Percentiles rank a stretch among this genome's conserved stretches.
phyloP scores from a whole-genome alignment of 1,139 yeast species.

The Barnettozyma hawaiiensis region DNA sequence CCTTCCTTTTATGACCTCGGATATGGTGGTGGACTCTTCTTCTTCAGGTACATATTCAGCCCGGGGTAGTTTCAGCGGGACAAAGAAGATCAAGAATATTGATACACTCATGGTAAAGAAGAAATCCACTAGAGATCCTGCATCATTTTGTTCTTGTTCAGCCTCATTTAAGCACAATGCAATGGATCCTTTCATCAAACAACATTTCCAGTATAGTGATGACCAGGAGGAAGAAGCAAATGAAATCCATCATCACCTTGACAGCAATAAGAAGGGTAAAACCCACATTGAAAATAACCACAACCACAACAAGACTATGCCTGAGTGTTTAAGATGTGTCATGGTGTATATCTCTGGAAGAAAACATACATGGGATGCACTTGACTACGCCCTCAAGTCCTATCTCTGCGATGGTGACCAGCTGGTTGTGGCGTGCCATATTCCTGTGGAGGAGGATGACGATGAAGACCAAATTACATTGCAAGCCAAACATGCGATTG shows the following conservation, averaged over 20 bases:
- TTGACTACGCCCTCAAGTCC: constrained; percentile 57
- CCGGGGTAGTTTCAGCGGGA: constrained; percentile 1
- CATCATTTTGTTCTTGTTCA: constrained; percentile 17
- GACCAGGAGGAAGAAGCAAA: constrained; percentile 2
- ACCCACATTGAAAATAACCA: background rate
- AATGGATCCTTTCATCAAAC: constrained; percentile 14
- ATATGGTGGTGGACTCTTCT: background rate
- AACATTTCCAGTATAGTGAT: background rate
- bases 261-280: background rate
- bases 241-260: too few species aligned
- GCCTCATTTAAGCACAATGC: constrained; percentile 16
- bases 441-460: constrained; percentile 29
- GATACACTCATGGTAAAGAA: constrained; percentile 18
- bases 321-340: constrained; percentile 38
- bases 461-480: constrained; percentile 14
- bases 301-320: constrained; percentile 4
- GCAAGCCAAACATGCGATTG: constrained; percentile 24
- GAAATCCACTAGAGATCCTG: constrained; percentile 13
- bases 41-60: background rate
- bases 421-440: constrained; percentile 43
- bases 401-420: constrained; percentile 59
- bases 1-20: constrained; percentile 14
- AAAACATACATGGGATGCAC: constrained; percentile 63
- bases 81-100: constrained; percentile 14
- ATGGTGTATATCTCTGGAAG: constrained; percentile 58